A percentile compares a stretch with the other conserved stretches of the same genome.
These are phyloP conservation scores for Ceratocystiopsis brevicomis DNA, from an alignment of 2,329 filamentous ascomycete genomes.

Conservation along the genomic window DNA sequence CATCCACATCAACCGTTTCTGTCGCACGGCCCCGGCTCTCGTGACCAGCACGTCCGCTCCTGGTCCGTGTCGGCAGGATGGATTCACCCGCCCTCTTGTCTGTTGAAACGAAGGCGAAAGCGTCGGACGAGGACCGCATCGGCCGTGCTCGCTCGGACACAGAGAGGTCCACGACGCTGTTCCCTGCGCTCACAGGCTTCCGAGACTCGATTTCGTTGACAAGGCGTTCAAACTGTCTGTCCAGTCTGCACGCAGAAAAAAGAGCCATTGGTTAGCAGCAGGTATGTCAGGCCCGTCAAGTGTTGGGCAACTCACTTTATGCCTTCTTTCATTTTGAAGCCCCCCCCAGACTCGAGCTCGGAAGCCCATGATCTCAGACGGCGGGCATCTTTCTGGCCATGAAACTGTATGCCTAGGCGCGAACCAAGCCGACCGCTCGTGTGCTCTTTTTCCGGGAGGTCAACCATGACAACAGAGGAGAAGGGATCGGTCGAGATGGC, in stretches of 20 bases:
- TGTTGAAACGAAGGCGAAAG: neutral
- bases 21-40: neutral
- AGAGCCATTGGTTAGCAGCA: neutral
- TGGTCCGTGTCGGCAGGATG: too few relatives aligned
- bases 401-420: conserved; percentile 4
- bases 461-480: conserved; percentile 1
- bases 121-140: neutral
- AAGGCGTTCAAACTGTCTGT: neutral
- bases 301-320: neutral
- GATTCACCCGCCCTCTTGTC: neutral
- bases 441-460: neutral
- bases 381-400: neutral
- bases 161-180: neutral
- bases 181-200: neutral
- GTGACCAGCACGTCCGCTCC: neutral
- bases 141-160: neutral
- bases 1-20: conserved; percentile 2
- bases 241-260: neutral
- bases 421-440: neutral
- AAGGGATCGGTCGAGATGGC: neutral
- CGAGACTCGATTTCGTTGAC: neutral
- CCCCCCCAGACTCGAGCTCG: neutral
- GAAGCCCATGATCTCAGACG: conserved; percentile 1
- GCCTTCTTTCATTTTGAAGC: neutral
- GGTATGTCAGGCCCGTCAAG: too few relatives aligned